A percentile compares a stretch with the other conserved stretches of the same genome.
Evolutionary conservation across 805 yeast species (phyloP).

Genomic region (Sungouiozyma intestinalis): DNA sequence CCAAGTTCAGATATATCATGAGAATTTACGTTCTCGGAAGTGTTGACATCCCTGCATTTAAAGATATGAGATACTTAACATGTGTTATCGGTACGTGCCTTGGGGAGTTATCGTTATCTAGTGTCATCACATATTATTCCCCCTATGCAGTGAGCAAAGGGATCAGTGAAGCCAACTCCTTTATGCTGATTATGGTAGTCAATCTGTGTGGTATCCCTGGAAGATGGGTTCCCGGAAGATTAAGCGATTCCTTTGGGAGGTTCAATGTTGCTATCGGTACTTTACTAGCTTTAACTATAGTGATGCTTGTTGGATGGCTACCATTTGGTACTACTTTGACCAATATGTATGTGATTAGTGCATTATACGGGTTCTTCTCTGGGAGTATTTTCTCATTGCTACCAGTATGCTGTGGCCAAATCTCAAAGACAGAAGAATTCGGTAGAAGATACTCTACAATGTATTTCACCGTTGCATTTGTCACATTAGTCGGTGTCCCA

Average conservation of each 20-base stretch:
- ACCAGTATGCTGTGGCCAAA: conserved; percentile 51
- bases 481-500: conserved; percentile 41
- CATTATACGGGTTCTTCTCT: conserved; percentile 42
- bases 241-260: conserved; percentile 40
- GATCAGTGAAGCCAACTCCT: conserved; percentile 30
- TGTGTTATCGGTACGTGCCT: conserved; percentile 36
- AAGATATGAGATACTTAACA: conserved; percentile 35
- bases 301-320: conserved; percentile 31
- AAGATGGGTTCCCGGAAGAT: conserved; percentile 35
- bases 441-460: conserved; percentile 48
- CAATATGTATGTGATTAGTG: conserved; percentile 36
- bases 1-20: conserved; percentile 16
- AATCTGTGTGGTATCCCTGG: conserved; percentile 35
- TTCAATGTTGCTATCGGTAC: conserved; percentile 40
- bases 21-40: conserved; percentile 24
- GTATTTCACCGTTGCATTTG: conserved; percentile 48
- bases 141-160: conserved; percentile 43
- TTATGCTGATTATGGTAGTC: conserved; percentile 37
- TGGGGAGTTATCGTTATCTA: conserved; percentile 37
- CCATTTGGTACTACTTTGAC: conserved; percentile 28
- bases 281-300: conserved; percentile 21
- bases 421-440: conserved; percentile 42
- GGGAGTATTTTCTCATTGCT: conserved; percentile 45
- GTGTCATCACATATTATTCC: conserved; percentile 39
- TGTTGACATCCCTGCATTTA: conserved; percentile 31